Conservation (phyloP, 192 early-diverging fungal genomes). For the Coemansia sp. region DNA sequence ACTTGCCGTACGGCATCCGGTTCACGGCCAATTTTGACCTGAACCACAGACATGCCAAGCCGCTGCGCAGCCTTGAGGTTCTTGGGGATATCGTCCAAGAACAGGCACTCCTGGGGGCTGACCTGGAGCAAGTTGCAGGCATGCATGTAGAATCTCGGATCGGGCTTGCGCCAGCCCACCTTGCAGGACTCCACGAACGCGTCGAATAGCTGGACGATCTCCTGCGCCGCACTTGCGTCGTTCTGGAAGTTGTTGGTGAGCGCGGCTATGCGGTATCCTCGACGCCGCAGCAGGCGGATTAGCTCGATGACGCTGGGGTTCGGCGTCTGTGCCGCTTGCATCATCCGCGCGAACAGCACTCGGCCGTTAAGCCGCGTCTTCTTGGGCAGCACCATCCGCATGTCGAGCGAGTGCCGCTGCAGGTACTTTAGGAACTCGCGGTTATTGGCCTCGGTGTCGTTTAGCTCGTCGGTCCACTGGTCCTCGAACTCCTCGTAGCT, state of each 20-base stretch:
- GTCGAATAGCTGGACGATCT: conserved; percentile 53
- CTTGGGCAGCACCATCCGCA: conserved; percentile 27
- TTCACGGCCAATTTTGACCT: conserved; percentile 47
- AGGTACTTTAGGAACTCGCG: conserved; percentile 35
- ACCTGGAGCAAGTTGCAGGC: conserved; percentile 73
- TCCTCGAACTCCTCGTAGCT: conserved; percentile 23
- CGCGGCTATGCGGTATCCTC: conserved; percentile 68
- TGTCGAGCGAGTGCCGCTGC: conserved; percentile 25
- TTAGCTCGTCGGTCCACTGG: conserved; percentile 40
- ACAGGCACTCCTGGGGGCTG: conserved; percentile 64
- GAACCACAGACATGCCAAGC: conserved; percentile 71
- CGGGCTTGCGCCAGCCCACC: conserved; percentile 81
- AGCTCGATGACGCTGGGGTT: conserved; percentile 28
- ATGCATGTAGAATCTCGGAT: conserved; percentile 66
- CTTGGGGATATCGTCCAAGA: conserved; percentile 82
- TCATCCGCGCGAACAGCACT: conserved; percentile 38
- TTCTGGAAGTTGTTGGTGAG: conserved; percentile 82
- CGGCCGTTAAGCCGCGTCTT: conserved; percentile 19
- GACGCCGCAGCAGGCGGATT: conserved; percentile 33
- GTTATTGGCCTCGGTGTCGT: conserved; percentile 43
- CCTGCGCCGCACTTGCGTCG: conserved; percentile 10
- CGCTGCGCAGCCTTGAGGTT: conserved; percentile 70
- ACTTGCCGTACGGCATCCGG: conserved; percentile 25
- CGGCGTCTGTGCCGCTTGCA: conserved; percentile 25
- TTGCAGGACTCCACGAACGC: conserved; percentile 72